phyloP scores from a whole-genome alignment of 1,139 yeast genomes.

The Taphrina wiesneri region DNA sequence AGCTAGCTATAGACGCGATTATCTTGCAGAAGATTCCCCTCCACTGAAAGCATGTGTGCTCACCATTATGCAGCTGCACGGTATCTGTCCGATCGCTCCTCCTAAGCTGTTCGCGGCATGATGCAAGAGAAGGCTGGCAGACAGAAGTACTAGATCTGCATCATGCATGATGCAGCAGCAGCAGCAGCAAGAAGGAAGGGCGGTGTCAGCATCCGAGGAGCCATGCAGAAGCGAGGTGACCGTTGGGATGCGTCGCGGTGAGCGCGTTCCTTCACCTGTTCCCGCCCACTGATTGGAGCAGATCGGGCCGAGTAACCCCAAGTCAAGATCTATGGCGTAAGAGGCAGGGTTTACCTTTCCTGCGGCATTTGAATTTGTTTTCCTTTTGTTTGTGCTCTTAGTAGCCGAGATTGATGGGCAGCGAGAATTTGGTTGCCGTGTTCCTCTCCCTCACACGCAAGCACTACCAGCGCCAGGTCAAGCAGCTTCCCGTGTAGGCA shows the following conservation, averaged over 20 bases:
- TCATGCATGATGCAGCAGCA: not conserved
- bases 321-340: not conserved
- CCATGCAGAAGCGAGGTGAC: slow-evolving; percentile 4
- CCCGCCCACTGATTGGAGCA: not conserved
- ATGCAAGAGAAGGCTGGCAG: not conserved
- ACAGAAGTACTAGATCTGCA: not conserved
- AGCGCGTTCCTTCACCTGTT: not conserved
- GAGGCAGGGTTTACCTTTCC: not conserved
- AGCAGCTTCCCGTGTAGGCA: not conserved
- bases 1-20: too few species aligned
- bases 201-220: not conserved
- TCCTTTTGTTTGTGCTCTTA: not conserved
- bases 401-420: not conserved
- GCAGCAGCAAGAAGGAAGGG: not conserved
- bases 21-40: too few species aligned
- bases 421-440: not conserved
- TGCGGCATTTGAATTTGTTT: not conserved
- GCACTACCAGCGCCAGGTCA: not conserved
- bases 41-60: not conserved
- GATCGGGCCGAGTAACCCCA: not conserved
- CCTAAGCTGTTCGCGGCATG: not conserved
- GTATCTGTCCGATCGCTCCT: not conserved
- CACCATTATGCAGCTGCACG: not conserved
- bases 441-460: not conserved
- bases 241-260: slow-evolving; percentile 2